phyloP scores from a whole-genome alignment of 257 asterid genomes.

The Solanum appendiculatum region DNA sequence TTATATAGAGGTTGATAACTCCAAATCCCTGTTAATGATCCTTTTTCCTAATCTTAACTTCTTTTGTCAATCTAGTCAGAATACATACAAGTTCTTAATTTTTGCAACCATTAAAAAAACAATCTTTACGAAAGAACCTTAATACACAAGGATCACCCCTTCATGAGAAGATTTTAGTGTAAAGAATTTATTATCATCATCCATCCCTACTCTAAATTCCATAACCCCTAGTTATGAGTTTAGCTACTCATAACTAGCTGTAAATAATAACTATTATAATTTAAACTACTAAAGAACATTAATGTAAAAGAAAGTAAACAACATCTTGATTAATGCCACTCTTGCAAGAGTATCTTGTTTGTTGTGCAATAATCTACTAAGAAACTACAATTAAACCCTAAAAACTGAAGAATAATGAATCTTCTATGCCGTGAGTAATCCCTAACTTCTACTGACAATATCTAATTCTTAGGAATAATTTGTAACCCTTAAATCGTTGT shows the following conservation, averaged over 20 bases:
- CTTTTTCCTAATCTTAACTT: not conserved
- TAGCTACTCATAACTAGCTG: not conserved
- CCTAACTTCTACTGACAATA: not conserved
- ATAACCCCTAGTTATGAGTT: not conserved
- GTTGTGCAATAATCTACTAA: not conserved
- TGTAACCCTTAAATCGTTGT: not conserved
- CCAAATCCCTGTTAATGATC: not conserved
- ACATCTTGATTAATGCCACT: not conserved
- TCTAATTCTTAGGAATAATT: not conserved
- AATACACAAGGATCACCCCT: not conserved
- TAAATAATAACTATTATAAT: not conserved
- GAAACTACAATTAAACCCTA: not conserved
- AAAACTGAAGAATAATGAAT: not conserved
- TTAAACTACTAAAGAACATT: not conserved
- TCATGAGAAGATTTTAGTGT: not conserved
- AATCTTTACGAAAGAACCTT: not conserved
- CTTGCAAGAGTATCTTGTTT: not conserved
- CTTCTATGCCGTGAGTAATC: not conserved
- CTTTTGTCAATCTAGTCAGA: not conserved
- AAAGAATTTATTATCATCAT: not conserved
- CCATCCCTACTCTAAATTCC: not conserved
- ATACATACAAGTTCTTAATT: not conserved
- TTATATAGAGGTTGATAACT: not conserved
- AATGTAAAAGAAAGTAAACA: not conserved
- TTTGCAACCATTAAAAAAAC: not conserved